These are phyloP conservation scores for Pugionium dolabratum DNA, from an alignment of 345 rosid genomes.

Conservation along the genomic window DNA sequence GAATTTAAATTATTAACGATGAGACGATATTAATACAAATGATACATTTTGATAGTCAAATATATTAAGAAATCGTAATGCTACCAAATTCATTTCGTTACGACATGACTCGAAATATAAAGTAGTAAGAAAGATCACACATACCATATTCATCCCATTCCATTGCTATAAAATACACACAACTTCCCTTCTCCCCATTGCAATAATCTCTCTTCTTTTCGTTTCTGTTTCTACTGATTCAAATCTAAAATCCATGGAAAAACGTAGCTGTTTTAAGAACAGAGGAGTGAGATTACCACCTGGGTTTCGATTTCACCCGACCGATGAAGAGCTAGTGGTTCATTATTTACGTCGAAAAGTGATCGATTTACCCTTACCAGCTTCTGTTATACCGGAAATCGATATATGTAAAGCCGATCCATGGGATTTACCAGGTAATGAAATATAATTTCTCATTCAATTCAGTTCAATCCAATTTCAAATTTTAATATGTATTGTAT, in stretches of 20 bases:
- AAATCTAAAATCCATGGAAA: slow-evolving; percentile 48
- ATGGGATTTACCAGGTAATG: slow-evolving; percentile 90
- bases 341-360: slow-evolving; percentile 74
- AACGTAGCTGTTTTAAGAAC: slow-evolving; percentile 54
- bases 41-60: too few relatives aligned
- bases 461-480: background rate
- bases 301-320: slow-evolving; percentile 92
- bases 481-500: background rate
- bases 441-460: too few relatives aligned
- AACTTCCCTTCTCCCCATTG: slow-evolving; percentile 16
- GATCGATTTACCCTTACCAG: slow-evolving; percentile 67
- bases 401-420: slow-evolving; percentile 92
- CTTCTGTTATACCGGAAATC: slow-evolving; percentile 82
- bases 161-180: slow-evolving; percentile 30
- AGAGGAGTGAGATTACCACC: slow-evolving; percentile 78
- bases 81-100: background rate
- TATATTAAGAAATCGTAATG: background rate
- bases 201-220: background rate
- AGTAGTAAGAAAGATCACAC: background rate
- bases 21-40: too few relatives aligned
- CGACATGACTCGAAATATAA: slow-evolving; percentile 10
- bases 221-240: background rate
- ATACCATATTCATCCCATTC: slow-evolving; percentile 3
- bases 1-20: too few relatives aligned
- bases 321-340: slow-evolving; percentile 84